These are phyloP conservation scores for Hebeloma cylindrosporum DNA, from an alignment of 768 basidiomycete species.

Conservation along the genomic window DNA sequence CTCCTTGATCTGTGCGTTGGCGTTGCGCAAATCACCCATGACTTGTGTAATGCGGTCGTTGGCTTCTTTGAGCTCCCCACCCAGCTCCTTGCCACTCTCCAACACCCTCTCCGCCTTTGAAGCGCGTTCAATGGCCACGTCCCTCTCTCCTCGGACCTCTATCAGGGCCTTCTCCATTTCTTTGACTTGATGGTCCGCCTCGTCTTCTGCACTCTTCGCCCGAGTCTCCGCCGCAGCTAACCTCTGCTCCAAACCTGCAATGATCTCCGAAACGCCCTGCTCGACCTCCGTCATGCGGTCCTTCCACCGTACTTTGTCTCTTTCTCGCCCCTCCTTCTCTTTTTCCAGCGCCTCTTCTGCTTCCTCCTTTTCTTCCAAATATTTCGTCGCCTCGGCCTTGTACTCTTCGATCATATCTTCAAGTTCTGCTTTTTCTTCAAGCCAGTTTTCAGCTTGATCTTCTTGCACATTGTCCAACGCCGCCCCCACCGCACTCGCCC, in stretches of 20 bases:
- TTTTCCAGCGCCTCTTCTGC: constrained; percentile 46
- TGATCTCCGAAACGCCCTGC: constrained; percentile 63
- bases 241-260: constrained; percentile 63
- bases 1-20: constrained; percentile 57
- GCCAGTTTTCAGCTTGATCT: constrained; percentile 67
- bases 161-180: constrained; percentile 48
- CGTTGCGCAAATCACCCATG: constrained; percentile 58
- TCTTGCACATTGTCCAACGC: constrained; percentile 63
- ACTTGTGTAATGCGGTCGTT: constrained; percentile 58
- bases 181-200: constrained; percentile 34
- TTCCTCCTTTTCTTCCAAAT: constrained; percentile 45
- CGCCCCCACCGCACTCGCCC: constrained; percentile 53
- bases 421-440: constrained; percentile 65
- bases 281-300: constrained; percentile 73
- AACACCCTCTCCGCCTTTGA: constrained; percentile 64
- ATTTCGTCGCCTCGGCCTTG: constrained; percentile 48
- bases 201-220: constrained; percentile 41
- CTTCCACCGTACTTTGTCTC: constrained; percentile 71
- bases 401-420: constrained; percentile 52
- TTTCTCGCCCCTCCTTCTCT: constrained; percentile 57
- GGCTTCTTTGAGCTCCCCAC: constrained; percentile 63
- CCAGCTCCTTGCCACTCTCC: constrained; percentile 66
- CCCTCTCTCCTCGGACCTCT: constrained; percentile 50
- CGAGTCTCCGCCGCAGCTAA: constrained; percentile 51
- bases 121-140: constrained; percentile 57